Conservation (phyloP, 768 basidiomycete genomes). For the Solioccasus polychromus region DNA sequence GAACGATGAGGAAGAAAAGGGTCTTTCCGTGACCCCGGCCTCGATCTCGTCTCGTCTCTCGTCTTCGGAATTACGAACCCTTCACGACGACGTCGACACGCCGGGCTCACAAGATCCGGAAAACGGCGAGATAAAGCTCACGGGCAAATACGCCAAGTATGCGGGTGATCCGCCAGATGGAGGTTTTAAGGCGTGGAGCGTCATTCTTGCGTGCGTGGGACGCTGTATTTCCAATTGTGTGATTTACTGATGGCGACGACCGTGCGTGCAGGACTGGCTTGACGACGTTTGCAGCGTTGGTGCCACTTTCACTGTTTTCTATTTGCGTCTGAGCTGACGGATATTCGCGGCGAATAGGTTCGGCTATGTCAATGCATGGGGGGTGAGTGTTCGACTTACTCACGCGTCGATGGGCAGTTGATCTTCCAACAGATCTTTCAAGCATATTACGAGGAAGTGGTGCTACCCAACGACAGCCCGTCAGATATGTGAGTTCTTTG, state of each 20-base stretch:
- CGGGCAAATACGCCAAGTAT: constrained; percentile 18
- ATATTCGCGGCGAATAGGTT: constrained; percentile 37
- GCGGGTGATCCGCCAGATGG: constrained; percentile 27
- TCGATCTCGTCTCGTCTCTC: not conserved
- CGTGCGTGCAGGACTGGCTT: constrained; percentile 11
- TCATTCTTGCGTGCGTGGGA: constrained; percentile 26
- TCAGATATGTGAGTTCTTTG: constrained; percentile 56
- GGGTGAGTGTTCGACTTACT: constrained; percentile 43
- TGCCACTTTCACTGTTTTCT: not conserved
- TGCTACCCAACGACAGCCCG: constrained; percentile 48
- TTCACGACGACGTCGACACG: constrained; percentile 6
- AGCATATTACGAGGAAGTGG: constrained; percentile 58
- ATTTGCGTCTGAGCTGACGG: not conserved
- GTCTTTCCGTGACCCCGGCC: not conserved
- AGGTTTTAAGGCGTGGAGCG: constrained; percentile 30
- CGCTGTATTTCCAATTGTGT: not conserved
- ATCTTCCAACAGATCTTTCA: constrained; percentile 57
- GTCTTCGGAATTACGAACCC: constrained; percentile 8
- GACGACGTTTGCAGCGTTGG: constrained; percentile 41
- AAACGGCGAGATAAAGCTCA: not conserved
- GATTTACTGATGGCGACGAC: not conserved
- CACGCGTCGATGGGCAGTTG: not conserved
- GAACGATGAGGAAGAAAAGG: not conserved
- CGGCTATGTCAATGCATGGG: constrained; percentile 75
- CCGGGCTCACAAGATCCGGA: constrained; percentile 4